phyloP scores from a whole-genome alignment of 306 rosid genomes.

The Quercus gilva region DNA sequence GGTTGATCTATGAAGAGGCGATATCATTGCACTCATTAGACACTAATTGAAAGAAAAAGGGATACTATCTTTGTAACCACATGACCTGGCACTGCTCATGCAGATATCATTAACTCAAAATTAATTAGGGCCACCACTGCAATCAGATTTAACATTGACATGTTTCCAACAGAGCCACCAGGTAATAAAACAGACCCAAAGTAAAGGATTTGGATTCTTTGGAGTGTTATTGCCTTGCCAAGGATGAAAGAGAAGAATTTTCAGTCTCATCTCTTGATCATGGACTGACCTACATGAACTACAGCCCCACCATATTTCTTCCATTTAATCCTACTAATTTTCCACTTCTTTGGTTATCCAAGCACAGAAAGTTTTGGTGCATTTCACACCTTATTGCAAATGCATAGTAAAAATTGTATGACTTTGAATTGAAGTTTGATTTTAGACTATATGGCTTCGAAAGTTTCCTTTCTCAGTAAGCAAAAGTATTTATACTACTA shows the following conservation, averaged over 20 bases:
- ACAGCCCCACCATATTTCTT: neutral
- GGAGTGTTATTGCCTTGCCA: neutral
- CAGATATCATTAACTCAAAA: neutral
- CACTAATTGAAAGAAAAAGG: neutral
- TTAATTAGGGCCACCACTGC: neutral
- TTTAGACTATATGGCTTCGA: neutral
- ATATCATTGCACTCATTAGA: neutral
- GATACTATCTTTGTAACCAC: neutral
- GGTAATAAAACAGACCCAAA: neutral
- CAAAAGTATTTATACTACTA: neutral
- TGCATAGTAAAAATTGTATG: neutral
- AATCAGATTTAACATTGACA: neutral
- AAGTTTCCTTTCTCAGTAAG: neutral
- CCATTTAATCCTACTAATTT: neutral
- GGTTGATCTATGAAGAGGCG: neutral
- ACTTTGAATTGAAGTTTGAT: neutral
- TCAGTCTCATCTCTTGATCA: neutral
- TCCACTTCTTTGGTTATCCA: neutral
- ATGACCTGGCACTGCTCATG: neutral
- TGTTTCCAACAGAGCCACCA: neutral
- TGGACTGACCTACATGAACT: neutral
- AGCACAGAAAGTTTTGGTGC: neutral
- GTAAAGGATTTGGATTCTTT: neutral
- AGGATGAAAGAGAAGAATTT: neutral
- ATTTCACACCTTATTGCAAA: neutral